Evolutionary conservation across 805 yeast genomes (phyloP).

Genomic region (Saccharomycopsis amapae): DNA sequence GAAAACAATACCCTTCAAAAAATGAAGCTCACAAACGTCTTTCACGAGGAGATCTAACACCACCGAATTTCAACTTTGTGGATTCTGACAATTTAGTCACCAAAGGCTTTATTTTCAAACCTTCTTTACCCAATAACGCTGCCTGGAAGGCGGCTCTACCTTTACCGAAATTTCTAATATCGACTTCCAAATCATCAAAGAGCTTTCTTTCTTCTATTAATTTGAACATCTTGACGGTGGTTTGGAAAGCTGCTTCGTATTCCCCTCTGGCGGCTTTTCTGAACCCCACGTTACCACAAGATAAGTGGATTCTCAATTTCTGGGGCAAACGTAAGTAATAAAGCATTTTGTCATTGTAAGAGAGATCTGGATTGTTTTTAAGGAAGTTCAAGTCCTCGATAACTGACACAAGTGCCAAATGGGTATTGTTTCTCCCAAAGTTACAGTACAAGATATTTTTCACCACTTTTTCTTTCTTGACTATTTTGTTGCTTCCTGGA

Average conservation of each 20-base stretch:
- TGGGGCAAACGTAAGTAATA: slow-evolving; percentile 77
- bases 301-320: slow-evolving; percentile 55
- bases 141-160: slow-evolving; percentile 82
- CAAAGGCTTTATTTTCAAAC: slow-evolving; percentile 55
- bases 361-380: slow-evolving; percentile 45
- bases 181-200: slow-evolving; percentile 62
- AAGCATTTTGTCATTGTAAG: slow-evolving; percentile 64
- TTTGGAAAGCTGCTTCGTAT: slow-evolving; percentile 88
- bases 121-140: slow-evolving; percentile 87
- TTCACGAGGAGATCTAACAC: slow-evolving; percentile 74
- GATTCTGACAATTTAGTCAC: slow-evolving; percentile 68
- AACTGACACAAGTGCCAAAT: slow-evolving; percentile 65
- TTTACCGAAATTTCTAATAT: slow-evolving; percentile 77
- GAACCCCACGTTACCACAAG: slow-evolving; percentile 86
- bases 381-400: slow-evolving; percentile 56
- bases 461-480: slow-evolving; percentile 28
- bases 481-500: not conserved
- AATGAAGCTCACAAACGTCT: slow-evolving; percentile 52
- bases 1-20: not conserved
- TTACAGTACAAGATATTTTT: slow-evolving; percentile 69
- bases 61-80: slow-evolving; percentile 87
- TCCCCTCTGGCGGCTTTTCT: slow-evolving; percentile 85
- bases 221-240: slow-evolving; percentile 65
- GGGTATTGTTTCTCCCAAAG: slow-evolving; percentile 79
- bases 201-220: slow-evolving; percentile 56